These are phyloP conservation scores for Candida oleophila DNA, from an alignment of 805 yeast species.

Conservation along the genomic window DNA sequence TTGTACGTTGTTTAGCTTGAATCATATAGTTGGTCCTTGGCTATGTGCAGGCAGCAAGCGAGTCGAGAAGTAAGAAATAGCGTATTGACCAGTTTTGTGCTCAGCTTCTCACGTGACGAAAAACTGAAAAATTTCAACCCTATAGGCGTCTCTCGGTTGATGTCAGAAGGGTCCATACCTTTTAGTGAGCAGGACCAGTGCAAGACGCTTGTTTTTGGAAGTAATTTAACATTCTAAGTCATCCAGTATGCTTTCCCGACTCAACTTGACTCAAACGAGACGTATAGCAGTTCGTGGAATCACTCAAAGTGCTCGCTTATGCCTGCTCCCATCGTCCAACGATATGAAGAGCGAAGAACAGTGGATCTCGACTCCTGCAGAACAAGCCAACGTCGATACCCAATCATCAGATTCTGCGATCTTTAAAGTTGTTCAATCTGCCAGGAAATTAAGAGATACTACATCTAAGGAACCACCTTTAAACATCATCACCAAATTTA, in stretches of 20 bases:
- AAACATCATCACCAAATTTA: constrained; percentile 29
- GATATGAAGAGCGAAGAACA: constrained; percentile 4
- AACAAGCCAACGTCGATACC: background rate
- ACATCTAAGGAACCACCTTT: constrained; percentile 30
- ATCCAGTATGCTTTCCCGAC: background rate
- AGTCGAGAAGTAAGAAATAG: too few relatives aligned
- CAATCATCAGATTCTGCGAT: constrained; percentile 3
- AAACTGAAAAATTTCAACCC: too few relatives aligned
- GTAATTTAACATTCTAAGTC: background rate
- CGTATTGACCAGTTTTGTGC: too few relatives aligned
- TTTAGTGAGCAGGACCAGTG: background rate
- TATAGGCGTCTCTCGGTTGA: too few relatives aligned
- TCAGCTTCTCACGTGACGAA: too few relatives aligned
- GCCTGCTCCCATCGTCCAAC: constrained; percentile 5
- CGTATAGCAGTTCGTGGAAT: background rate
- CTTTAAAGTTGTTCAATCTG: constrained; percentile 9
- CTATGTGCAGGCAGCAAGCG: too few relatives aligned
- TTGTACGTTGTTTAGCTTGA: too few relatives aligned
- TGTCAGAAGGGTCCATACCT: too few relatives aligned
- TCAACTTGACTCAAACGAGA: background rate
- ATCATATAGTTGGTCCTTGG: too few relatives aligned
- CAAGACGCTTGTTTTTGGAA: too few relatives aligned
- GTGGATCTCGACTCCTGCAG: constrained; percentile 2
- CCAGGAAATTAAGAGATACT: constrained; percentile 29
- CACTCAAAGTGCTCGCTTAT: background rate